Evolutionary conservation across 345 rosid species (phyloP), one percentile per base, ranked within the genome.

Genomic region (Rhizophora mangle): DNA sequence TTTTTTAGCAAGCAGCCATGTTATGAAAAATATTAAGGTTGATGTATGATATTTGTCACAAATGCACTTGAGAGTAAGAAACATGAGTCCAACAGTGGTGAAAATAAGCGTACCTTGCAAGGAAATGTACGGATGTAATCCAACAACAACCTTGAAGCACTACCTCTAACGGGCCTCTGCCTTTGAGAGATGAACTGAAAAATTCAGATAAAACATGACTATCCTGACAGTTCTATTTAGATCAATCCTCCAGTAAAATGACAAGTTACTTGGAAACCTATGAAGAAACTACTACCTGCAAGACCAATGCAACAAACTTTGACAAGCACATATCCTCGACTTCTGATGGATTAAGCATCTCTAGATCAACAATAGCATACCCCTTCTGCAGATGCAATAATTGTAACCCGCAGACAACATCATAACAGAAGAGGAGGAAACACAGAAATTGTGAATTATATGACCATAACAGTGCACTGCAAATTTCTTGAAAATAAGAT

Each of bases 131-230:
- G 84, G 31, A 88, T 18, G 70, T 91, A 91, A 65, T 79, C 79
- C 84, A 91, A 49, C 77, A 94, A 74, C 86, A 91, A 77, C 68
- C 86, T 94, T 21, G 83, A 85, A 66, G 97, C 78, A 79, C 80
- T 81, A 49, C 97, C 97, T 67, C 97, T 79, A 60, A 91, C 81
- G 63, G 95, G 92, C 56, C 92, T 87, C 37, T 91, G 93, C 78
- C 91, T 80, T 84, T 94, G 98, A 69, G 97, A 94, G 68, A 88
- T 79, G 78, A 87, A 89, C 97, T 94, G 85, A 56, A 19, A 71
- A 58, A 57, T 82, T 67, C 53, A 27, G 61, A 70, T 61, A 66
- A 57, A 81, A 22, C 22, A 56, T 7, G 64, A 60, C 59, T 68
- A 61, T 77, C 66, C 62, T 60, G 22, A 29, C 30, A n/a, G 19